Base-by-base conservation (phyloP, 1,284 basidiomycete genomes). In the Kwoniella shivajii region DNA sequence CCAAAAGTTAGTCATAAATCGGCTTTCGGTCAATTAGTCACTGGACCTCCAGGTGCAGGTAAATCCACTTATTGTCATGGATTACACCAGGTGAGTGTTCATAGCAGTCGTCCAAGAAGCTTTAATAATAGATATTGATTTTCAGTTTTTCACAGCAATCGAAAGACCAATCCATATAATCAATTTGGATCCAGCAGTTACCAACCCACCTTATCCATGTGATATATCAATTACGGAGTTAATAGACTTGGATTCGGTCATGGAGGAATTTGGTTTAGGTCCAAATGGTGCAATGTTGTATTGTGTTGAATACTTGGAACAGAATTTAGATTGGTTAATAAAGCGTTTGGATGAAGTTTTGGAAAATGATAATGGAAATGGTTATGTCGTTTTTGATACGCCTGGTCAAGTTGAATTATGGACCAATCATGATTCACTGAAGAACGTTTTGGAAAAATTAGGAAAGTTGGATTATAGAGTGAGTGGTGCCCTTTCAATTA, bases 241-340 rank as follows among this genome's bases (percentile, higher is more conserved):
- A 57, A 90, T 99, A 68, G 92, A 89, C 0, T 84, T 99, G 24
- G 82, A 88, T 48, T 89, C 92, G 68, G 92, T 87, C 20, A 96
- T 98, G 94, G 79, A 85, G 4, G 86, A 88, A 62, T 86, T 89
- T 63, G 84, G 85, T 0, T 83, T 99, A 0, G 96, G 96, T 0
- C 96, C 96, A 0, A 99, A 99, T 66, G 96, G 96, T 5, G 95
- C 87, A 2, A 93, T 98, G 88, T 80, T 99, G 16, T 99, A 94
- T 74, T 95, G 92, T 74, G 90, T 98, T 83, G 96, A 99, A 75
- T 98, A 98, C 74, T 84, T 99, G 22, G 94, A 99, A 71, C 86
- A 84, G 24, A 98, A 99, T 76, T 85, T 89, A 66, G 94, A 98
- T 75, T 99, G 96, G 96, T 83, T 99, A 24, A 86, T 92, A 56